Evolutionary conservation across 1,139 yeast genomes (phyloP), one percentile per base, ranked within the genome.

Genomic region (Pichia sp.): DNA sequence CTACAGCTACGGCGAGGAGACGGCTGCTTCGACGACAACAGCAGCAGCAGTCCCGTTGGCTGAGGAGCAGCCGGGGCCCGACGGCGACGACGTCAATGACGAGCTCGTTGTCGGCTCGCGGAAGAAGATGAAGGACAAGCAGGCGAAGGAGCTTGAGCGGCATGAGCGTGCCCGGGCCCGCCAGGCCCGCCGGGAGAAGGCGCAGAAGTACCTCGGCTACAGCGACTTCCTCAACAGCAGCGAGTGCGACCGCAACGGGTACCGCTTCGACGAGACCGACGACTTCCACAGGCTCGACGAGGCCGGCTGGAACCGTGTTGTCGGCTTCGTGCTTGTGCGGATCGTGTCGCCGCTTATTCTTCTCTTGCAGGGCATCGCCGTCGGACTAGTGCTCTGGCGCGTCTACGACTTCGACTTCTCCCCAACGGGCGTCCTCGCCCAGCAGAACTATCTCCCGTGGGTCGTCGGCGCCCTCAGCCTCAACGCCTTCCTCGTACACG

Each of bases 301-400:
- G 4, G 8, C n/a, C 3, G 50, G 54, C 10, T 66, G 68, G 67
- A 49, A 29, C 23, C 38, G 50, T 10, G 29, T 64, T 38, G 55
- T 66, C 52, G 70, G 70, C 5, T 66, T 60, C 48, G 46, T 61
- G 1, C 41, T 51, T 1, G 54, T 66, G 16, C 49, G 70, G 31
- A 49, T 66, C 5, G 38, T 59, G 1, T 56, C 66, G 2, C 70
- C 69, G 13, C 23, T 62, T 1, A 30, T 66, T 13, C 57, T 66
- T 8, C 45, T 66, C 5, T 8, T 52, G 2, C 69, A 66, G 45
- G 61, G 64, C 23, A 23, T 59, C 2, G 11, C 31, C 2, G 7
- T 50, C 5, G 54, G 61, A 5, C 41, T 64, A 38, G 55, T 53
- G 30, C 53, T 65, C 7, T 66, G 61, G 59, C 53, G 50, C 32